Evolutionary conservation across 2,329 filamentous ascomycete species (phyloP).

Genomic region (Drechslera avenae): DNA sequence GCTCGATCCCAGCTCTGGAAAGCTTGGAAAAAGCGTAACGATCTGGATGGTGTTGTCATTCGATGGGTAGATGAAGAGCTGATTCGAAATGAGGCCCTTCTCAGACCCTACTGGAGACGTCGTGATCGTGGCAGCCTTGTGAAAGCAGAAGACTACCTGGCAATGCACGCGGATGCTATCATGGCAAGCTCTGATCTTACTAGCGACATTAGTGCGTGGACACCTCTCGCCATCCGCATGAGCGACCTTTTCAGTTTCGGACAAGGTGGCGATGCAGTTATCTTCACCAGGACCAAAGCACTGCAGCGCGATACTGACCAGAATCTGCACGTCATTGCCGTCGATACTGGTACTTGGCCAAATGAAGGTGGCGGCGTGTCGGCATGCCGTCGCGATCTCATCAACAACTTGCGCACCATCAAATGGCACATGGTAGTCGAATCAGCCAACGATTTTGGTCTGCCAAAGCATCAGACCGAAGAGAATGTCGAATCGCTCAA

Average conservation of each 20-base stretch:
- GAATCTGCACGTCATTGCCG: constrained; percentile 48
- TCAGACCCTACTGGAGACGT: constrained; percentile 47
- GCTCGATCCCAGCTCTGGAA: constrained; percentile 50
- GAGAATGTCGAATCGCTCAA: constrained; percentile 52
- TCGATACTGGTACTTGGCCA: constrained; percentile 52
- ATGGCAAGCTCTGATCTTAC: constrained; percentile 59
- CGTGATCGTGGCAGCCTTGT: constrained; percentile 46
- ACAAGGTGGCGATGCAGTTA: constrained; percentile 59
- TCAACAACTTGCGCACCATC: constrained; percentile 51
- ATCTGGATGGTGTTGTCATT: constrained; percentile 48
- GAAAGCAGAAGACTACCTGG: constrained; percentile 48
- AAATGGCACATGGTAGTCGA: constrained; percentile 53
- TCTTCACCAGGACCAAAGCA: constrained; percentile 56
- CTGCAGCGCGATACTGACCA: constrained; percentile 52
- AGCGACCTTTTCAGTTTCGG: constrained; percentile 60
- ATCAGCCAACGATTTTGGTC: constrained; percentile 51
- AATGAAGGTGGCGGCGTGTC: constrained; percentile 52
- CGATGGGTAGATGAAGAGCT: constrained; percentile 49
- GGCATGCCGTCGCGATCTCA: constrained; percentile 50
- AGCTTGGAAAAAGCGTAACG: constrained; percentile 48
- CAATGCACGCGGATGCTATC: constrained; percentile 55
- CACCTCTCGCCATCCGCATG: constrained; percentile 57
- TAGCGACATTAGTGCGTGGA: constrained; percentile 59
- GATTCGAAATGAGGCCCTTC: constrained; percentile 42
- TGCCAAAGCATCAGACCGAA: constrained; percentile 52